A percentile compares a stretch with the other conserved stretches of the same genome.
Conservation (phyloP, 2,329 filamentous ascomycete genomes). For the Monosporascus sp. region DNA sequence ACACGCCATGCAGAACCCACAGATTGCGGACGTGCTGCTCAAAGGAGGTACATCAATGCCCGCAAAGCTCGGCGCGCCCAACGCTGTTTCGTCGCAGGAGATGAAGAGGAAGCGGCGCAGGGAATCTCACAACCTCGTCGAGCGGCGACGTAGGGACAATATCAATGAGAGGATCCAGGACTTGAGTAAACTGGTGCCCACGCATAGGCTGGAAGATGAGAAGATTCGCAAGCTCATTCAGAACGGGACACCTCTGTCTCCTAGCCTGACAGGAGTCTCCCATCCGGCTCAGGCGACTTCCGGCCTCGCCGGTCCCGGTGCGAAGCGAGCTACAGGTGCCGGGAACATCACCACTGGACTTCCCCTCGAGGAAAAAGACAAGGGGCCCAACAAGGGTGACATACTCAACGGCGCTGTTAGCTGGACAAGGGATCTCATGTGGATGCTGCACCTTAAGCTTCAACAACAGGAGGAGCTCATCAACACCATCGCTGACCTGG, state of each 20-base stretch:
- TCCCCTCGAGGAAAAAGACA: slow-evolving; percentile 94
- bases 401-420: slow-evolving; percentile 95
- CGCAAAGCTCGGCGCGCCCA: slow-evolving; percentile 63
- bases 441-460: slow-evolving; percentile 85
- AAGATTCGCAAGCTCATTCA: slow-evolving; percentile 93
- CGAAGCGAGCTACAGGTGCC: slow-evolving; percentile 69
- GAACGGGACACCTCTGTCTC: slow-evolving; percentile 85
- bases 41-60: slow-evolving; percentile 87
- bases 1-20: slow-evolving; percentile 61
- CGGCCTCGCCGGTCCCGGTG: slow-evolving; percentile 77
- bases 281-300: slow-evolving; percentile 76
- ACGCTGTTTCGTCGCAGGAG: slow-evolving; percentile 72
- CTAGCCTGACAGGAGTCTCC: slow-evolving; percentile 66
- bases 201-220: slow-evolving; percentile 91
- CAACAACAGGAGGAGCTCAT: slow-evolving; percentile 84
- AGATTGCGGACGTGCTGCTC: slow-evolving; percentile 85
- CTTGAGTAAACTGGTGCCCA: slow-evolving; percentile 84
- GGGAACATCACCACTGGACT: slow-evolving; percentile 89
- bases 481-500: slow-evolving; percentile 66
- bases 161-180: slow-evolving; percentile 99
- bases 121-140: slow-evolving; percentile 94
- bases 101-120: slow-evolving; percentile 86
- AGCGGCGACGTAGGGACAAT: slow-evolving; percentile 90
- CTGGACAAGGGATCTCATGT: slow-evolving; percentile 97
- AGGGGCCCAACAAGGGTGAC: slow-evolving; percentile 97